These are phyloP conservation scores for Fonsecaea pugnacius DNA, from an alignment of 2,329 filamentous ascomycete species.

Conservation along the genomic window DNA sequence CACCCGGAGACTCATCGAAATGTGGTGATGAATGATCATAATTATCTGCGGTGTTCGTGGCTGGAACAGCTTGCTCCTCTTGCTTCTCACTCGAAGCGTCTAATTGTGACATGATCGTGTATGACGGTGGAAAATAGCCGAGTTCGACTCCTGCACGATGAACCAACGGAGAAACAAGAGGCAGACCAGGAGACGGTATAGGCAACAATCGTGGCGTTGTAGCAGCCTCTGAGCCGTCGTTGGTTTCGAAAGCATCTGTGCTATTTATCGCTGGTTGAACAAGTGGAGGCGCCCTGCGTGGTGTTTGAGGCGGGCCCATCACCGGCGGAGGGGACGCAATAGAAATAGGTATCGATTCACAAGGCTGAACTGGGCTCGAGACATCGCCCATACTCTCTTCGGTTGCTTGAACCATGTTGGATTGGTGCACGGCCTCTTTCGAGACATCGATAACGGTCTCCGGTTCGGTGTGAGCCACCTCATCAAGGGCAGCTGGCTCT, in stretches of 20 bases:
- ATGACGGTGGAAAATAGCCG: conserved; percentile 42
- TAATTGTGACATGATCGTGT: conserved; percentile 28
- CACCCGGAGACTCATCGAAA: conserved; percentile 10
- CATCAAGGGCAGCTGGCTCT: neutral
- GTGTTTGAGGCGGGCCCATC: conserved; percentile 31
- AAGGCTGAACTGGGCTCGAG: neutral
- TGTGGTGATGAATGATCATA: neutral
- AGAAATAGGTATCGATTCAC: neutral
- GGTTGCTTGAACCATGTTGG: neutral
- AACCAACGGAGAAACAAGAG: conserved; percentile 47
- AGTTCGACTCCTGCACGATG: conserved; percentile 36
- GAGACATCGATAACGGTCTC: neutral
- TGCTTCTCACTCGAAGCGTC: conserved; percentile 28
- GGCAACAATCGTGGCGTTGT: conserved; percentile 45
- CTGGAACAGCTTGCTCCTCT: neutral
- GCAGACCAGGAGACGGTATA: conserved; percentile 46
- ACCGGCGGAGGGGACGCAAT: conserved; percentile 8
- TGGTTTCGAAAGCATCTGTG: neutral
- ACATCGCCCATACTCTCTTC: neutral
- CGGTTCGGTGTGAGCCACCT: neutral
- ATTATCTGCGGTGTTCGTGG: neutral
- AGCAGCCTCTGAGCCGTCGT: conserved; percentile 14
- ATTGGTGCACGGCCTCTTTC: neutral
- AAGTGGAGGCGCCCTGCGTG: conserved; percentile 12
- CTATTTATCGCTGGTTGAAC: neutral